phyloP scores from a whole-genome alignment of 768 basidiomycete species.

The Lyophyllum decastes region DNA sequence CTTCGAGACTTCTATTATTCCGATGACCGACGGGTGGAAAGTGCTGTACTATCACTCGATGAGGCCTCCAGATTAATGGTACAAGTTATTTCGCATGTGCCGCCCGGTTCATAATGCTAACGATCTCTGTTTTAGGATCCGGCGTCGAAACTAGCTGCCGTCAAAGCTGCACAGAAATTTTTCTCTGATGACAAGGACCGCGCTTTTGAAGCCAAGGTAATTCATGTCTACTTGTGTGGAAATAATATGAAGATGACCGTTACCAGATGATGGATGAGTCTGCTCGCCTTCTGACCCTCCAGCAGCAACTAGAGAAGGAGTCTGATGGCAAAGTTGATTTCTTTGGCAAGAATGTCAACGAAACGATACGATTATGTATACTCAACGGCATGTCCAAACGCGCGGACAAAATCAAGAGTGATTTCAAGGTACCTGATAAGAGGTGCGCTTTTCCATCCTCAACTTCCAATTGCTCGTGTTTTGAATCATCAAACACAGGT shows the following conservation, averaged over 20 bases:
- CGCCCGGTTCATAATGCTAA: background rate
- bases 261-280: constrained; percentile 90
- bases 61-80: constrained; percentile 76
- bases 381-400: constrained; percentile 80
- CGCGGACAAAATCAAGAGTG: constrained; percentile 85
- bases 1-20: constrained; percentile 97
- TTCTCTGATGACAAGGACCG: constrained; percentile 95
- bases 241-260: background rate
- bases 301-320: constrained; percentile 90
- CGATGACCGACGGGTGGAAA: constrained; percentile 93
- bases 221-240: background rate
- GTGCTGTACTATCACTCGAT: constrained; percentile 84
- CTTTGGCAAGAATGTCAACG: constrained; percentile 84
- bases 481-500: constrained; percentile 45
- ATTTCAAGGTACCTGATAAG: constrained; percentile 96
- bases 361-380: constrained; percentile 80
- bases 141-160: constrained; percentile 62
- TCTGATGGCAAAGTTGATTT: constrained; percentile 74
- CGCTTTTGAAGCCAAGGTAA: constrained; percentile 86
- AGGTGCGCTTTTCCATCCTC: constrained; percentile 64
- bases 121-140: constrained; percentile 58
- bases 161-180: constrained; percentile 87
- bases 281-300: constrained; percentile 69
- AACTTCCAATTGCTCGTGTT: too few species aligned
- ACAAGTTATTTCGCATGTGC: constrained; percentile 12